A percentile compares a stretch with the other conserved stretches of the same genome.
Evolutionary conservation across 164 flowering plant species (phyloP).

Genomic region (Amborella trichopoda): DNA sequence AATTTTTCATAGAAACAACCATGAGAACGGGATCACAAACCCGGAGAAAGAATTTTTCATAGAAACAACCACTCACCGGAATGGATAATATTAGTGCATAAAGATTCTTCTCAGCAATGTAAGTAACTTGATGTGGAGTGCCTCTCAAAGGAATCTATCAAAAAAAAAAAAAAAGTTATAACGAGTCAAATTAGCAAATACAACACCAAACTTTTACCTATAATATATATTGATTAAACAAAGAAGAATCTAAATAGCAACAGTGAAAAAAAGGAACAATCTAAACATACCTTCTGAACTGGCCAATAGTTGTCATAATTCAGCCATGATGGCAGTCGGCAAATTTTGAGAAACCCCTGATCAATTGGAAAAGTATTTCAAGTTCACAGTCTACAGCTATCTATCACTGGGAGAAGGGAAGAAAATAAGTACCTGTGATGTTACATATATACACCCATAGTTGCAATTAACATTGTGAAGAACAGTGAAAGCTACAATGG

Average conservation of each 20-base stretch:
- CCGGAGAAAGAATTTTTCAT: no score
- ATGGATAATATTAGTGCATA: conserved; percentile 87
- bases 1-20: no score
- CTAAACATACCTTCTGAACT: conserved; percentile 87
- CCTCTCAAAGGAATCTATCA: conserved; percentile 89
- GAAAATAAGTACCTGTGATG: conserved; percentile 55
- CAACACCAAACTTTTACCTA: no score
- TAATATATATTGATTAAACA: no score
- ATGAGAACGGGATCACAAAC: no score
- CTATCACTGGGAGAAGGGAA: background rate
- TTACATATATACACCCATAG: conserved; percentile 92
- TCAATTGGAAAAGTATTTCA: background rate
- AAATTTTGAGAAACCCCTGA: conserved; percentile 91
- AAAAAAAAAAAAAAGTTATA: no score
- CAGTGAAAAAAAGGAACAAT: no score
- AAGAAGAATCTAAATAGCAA: no score
- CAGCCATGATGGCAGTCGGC: conserved; percentile 70
- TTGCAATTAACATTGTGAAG: conserved; percentile 98
- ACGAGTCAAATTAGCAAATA: no score
- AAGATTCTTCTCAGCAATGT: conserved; percentile 84
- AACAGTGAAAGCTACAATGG: conserved; percentile 85
- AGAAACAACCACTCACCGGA: conserved; percentile 54
- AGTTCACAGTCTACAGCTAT: background rate
- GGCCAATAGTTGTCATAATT: conserved; percentile 97
- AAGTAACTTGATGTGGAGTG: conserved; percentile 97